Evolutionary conservation across 306 rosid genomes (phyloP).

Genomic region (Cucurbita maxima): DNA sequence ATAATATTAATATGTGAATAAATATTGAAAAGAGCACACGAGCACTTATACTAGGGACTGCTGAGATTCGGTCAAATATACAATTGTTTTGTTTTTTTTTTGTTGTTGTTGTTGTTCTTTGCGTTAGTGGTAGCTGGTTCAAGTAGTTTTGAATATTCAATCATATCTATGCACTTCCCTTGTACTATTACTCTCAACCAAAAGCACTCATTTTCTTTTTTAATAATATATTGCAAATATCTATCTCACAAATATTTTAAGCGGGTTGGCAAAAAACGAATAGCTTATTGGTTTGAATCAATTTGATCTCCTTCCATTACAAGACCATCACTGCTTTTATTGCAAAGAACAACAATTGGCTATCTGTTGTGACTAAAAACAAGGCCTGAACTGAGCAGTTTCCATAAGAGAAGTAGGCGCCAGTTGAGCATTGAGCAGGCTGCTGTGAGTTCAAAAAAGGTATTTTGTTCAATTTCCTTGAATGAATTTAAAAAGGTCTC

Average conservation of each 20-base stretch:
- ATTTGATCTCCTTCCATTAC: not conserved
- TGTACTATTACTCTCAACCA: not conserved
- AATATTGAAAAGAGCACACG: not conserved
- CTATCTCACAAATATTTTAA: no score
- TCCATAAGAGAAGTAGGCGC: no score
- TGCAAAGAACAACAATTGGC: no score
- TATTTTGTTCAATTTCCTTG: not conserved
- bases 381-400: no score
- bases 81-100: not conserved
- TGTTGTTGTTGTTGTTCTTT: not conserved
- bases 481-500: no score
- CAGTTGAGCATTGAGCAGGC: no score
- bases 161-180: conserved; percentile 2
- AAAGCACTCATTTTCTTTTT: not conserved
- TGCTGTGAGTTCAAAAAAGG: not conserved
- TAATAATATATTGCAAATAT: not conserved
- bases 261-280: not conserved
- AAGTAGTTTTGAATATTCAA: not conserved
- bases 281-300: not conserved
- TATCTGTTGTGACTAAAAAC: no score
- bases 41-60: not conserved
- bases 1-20: not conserved
- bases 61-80: not conserved
- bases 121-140: not conserved
- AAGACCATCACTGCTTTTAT: no score